A percentile compares a stretch with the other conserved stretches of the same genome.
These are phyloP conservation scores for Lojkania enalia DNA, from an alignment of 2,329 filamentous ascomycete species.

Conservation along the genomic window DNA sequence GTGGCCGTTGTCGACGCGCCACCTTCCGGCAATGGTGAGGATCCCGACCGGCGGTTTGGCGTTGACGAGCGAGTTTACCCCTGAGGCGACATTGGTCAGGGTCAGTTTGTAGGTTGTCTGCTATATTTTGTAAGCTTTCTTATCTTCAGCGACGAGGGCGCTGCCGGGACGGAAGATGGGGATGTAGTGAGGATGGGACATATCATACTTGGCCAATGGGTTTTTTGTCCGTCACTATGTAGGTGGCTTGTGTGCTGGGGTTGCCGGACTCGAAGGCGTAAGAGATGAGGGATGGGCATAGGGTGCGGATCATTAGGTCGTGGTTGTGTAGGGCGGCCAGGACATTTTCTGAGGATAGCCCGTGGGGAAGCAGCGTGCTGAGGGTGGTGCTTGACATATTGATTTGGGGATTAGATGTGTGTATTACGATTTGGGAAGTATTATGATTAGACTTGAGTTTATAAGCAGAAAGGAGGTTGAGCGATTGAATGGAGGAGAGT, in stretches of 20 bases:
- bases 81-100: slow-evolving; percentile 40
- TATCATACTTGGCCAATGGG: slow-evolving; percentile 43
- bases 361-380: slow-evolving; percentile 38
- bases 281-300: slow-evolving; percentile 40
- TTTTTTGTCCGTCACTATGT: slow-evolving; percentile 46
- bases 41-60: slow-evolving; percentile 45
- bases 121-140: too few species aligned
- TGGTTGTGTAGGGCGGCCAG: slow-evolving; percentile 46
- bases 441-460: too few species aligned
- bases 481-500: too few species aligned
- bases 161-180: too few species aligned
- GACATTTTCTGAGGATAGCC: slow-evolving; percentile 28
- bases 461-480: too few species aligned
- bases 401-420: slow-evolving; percentile 2
- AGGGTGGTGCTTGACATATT: slow-evolving; percentile 45
- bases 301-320: slow-evolving; percentile 45
- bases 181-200: too few species aligned
- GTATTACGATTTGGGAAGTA: background rate
- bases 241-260: slow-evolving; percentile 31
- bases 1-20: slow-evolving; percentile 38
- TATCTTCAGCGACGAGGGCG: too few species aligned
- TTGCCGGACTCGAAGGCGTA: slow-evolving; percentile 41
- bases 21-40: slow-evolving; percentile 44
- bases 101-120: slow-evolving; percentile 47
- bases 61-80: slow-evolving; percentile 45